Base-by-base conservation (phyloP, 257 asterid genomes). In the Pogostemon cablin region DNA sequence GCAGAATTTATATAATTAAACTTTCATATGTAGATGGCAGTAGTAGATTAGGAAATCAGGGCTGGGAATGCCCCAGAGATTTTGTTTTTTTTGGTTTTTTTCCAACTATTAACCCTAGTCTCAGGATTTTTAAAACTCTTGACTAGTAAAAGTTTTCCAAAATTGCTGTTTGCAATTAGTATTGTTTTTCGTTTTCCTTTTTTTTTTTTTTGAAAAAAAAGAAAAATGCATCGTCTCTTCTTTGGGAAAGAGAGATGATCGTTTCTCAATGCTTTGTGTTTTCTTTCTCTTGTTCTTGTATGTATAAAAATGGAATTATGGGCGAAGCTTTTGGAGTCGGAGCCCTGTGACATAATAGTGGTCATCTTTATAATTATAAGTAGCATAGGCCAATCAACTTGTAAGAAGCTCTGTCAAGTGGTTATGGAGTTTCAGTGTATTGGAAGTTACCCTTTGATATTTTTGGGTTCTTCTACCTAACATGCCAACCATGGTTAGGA, bases 401-500 rank as follows among this genome's bases (percentile, higher is more conserved):
- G 60, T 20, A 71, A 76, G 81, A 81, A 85, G 75, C 86, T 88
- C 86, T 86, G 79, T 69, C 58, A 85, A 68, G 73, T 78, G 87
- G 88, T 58, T 77, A 35, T 78, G 90, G 89, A 86, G 88, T 25
- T 75, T 86, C 76, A 76, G 57, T 84, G 90, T 86, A 81, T 82
- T 72, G 63, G 84, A 83, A 76, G 1, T 25, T 25, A 41, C 44
- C 44, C 44, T 41, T 41, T 3, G 44, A 41, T 41, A 41, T 41
- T 7, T 41, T 41, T 41, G 44, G 44, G 44, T 41, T 41, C 44
- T 41, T 41, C 44, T 41, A 41, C 44, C 44, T 41, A 41, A 41
- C 44, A 41, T 7, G 7, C 44, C 44, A 3, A 41, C 44, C 44
- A 41, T 41, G 44, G 44, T 41, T 41, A 41, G 44, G 44, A 41